Conservation (phyloP, 2,329 filamentous ascomycete genomes). For the Chrysoporthe austroafricana region DNA sequence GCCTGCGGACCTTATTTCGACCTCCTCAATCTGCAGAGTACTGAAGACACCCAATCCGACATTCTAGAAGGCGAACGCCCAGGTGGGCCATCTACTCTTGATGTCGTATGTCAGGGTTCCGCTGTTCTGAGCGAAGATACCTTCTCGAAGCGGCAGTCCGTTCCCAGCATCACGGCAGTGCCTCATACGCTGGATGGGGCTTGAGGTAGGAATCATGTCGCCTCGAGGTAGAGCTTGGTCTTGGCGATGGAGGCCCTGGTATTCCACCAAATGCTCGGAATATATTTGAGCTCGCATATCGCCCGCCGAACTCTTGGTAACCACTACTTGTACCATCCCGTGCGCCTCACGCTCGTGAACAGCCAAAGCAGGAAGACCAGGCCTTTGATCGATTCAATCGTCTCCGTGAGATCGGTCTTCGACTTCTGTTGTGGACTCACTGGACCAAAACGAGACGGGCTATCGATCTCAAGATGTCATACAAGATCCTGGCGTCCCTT, state of each 20-base stretch:
- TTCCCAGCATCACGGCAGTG: constrained; percentile 6
- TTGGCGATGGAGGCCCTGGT: neutral
- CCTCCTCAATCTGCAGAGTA: neutral
- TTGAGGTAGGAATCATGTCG: neutral
- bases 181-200: neutral
- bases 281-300: constrained; percentile 12
- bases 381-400: neutral
- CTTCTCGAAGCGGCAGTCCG: constrained; percentile 28
- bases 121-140: constrained; percentile 15
- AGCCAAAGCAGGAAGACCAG: neutral
- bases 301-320: neutral
- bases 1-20: constrained; percentile 7
- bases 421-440: neutral
- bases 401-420: neutral
- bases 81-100: neutral
- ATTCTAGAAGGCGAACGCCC: neutral
- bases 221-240: neutral
- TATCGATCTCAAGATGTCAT: constrained; percentile 13
- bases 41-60: neutral
- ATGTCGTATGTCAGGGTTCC: neutral
- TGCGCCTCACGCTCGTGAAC: constrained; percentile 8
- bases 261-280: neutral
- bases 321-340: neutral
- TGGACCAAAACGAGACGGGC: neutral
- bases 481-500: constrained; percentile 19